Evolutionary conservation across 305 asterid genomes (phyloP), one percentile per base, ranked within the genome.

Genomic region (Ilex paraguariensis): DNA sequence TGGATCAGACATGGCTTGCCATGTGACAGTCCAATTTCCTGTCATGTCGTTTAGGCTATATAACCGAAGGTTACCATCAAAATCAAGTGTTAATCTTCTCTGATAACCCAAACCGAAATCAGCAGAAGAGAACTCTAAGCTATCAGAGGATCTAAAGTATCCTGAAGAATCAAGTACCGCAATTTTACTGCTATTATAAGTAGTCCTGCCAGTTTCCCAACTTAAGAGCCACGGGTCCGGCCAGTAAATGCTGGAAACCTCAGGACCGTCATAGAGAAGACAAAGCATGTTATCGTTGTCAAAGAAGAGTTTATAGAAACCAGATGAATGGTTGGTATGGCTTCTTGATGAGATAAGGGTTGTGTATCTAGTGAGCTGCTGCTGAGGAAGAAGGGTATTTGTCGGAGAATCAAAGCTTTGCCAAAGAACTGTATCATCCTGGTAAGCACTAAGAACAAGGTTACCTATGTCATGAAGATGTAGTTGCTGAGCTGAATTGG

Each of bases 11-110:
- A 10, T 40, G 3, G 48, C 59, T 67, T 72, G 76, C 81, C 84
- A 72, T 3, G 74, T 51, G 15, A 79, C 74, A 2, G 31, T 21
- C 84, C 79, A 79, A 9, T 12, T 68, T 3, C 46, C 50, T 3
- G 4, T 31, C n/a, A 6, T n/a, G 42, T 40, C 63, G 46, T 71
- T 67, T 3, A 75, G 60, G 13, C 66, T 69, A 52, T 72, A 72
- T 0, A 72, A 71, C 1, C 81, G 76, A 16, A 72, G 50, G 13
- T 69, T 63, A n/a, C 81, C 79, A 32, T 79, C 81, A 3, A 13
- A 54, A 28, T 79, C 78, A 31, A 79, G 42, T 13, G 62, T 68
- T 63, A 79, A 6, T 58, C 72, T 68, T 59, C 84, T 63, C 3
- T 58, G 72, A 45, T 42, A 61, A 15, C 67, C 72, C 0, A 15